Evolutionary conservation across 106 monocot genomes (phyloP).

Genomic region (Cymbidium sinense): DNA sequence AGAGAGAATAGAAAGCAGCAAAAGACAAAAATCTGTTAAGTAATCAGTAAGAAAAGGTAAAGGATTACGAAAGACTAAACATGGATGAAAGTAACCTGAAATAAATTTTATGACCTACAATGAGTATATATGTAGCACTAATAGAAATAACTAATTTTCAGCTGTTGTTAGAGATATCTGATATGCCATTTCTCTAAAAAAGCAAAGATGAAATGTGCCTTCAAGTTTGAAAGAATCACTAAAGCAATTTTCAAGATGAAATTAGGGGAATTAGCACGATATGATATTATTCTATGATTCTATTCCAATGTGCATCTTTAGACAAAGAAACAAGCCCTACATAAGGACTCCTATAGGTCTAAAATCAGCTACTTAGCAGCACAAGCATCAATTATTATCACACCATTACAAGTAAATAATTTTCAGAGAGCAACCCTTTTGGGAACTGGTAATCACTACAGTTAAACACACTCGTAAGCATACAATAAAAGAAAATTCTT

Average conservation of each 20-base stretch:
- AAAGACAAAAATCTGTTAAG: background rate
- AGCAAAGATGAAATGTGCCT: background rate
- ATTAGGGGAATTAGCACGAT: background rate
- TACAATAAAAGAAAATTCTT: background rate
- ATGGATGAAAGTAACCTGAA: background rate
- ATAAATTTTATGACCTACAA: background rate
- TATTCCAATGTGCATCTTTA: background rate
- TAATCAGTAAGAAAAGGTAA: background rate
- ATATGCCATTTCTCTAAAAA: background rate
- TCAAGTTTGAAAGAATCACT: background rate
- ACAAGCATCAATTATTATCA: background rate
- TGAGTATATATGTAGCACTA: background rate
- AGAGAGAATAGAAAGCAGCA: background rate
- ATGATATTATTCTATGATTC: slow-evolving; percentile 2
- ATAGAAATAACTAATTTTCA: background rate
- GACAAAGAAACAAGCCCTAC: background rate
- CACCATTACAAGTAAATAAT: background rate
- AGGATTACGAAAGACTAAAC: background rate
- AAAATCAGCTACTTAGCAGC: background rate
- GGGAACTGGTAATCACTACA: background rate
- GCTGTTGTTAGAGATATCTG: background rate
- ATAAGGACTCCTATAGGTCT: background rate
- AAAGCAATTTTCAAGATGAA: background rate
- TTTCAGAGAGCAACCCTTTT: background rate
- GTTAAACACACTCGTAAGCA: background rate